Evolutionary conservation across 1,139 yeast genomes (phyloP).

Genomic region (Geotrichum aggregatum): DNA sequence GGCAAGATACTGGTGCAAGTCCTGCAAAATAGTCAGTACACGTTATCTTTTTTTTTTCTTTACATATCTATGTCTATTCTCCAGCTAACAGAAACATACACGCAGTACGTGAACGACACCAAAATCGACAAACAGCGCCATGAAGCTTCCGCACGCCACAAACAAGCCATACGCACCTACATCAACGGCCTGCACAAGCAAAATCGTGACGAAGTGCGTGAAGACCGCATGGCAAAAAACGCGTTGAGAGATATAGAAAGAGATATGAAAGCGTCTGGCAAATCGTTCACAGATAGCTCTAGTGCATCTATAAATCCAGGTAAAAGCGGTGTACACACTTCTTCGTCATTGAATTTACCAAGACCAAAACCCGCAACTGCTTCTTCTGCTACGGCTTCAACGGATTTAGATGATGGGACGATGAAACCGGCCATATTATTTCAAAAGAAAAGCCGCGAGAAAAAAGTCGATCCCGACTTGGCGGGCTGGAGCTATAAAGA

Average conservation of each 20-base stretch:
- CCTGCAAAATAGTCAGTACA: constrained; percentile 37
- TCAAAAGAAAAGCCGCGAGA: constrained; percentile 11
- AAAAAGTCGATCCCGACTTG: constrained; percentile 11
- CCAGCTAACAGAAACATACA: background rate
- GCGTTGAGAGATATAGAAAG: constrained; percentile 28
- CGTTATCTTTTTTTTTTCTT: background rate
- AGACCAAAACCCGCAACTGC: background rate
- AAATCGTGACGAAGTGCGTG: constrained; percentile 32
- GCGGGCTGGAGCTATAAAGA: constrained; percentile 6
- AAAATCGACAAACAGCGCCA: constrained; percentile 41
- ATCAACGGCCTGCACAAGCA: constrained; percentile 37
- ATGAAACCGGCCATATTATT: constrained; percentile 4
- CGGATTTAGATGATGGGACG: background rate
- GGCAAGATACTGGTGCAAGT: constrained; percentile 40
- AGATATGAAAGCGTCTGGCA: constrained; percentile 22
- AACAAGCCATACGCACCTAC: constrained; percentile 32
- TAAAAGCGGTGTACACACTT: background rate
- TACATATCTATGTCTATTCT: constrained; percentile 20
- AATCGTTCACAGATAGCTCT: background rate
- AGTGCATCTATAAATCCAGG: background rate
- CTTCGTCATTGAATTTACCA: background rate
- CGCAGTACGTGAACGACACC: constrained; percentile 45
- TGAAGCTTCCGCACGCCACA: constrained; percentile 42
- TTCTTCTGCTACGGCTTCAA: too few relatives aligned
- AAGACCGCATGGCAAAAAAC: constrained; percentile 28